These are phyloP conservation scores for Tylopilus balloui DNA, from an alignment of 768 basidiomycete genomes.

Conservation along the genomic window DNA sequence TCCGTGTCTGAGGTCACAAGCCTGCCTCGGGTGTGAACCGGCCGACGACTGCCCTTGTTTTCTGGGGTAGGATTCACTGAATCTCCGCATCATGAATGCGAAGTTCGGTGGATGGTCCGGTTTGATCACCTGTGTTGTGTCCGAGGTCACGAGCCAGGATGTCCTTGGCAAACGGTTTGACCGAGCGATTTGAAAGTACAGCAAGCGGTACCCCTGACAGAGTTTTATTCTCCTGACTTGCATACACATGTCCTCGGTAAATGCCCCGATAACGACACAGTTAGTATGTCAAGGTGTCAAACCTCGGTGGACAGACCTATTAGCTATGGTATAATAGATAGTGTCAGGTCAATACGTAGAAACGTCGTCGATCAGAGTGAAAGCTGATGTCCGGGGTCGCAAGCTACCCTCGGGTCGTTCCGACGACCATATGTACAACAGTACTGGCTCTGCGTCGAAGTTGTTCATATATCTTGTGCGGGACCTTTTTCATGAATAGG, in stretches of 20 bases:
- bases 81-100: constrained; percentile 5
- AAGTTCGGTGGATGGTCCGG: neutral
- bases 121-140: neutral
- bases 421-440: neutral
- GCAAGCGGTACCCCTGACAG: neutral
- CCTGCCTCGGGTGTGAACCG: neutral
- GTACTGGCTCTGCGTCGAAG: neutral
- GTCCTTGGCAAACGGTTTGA: neutral
- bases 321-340: neutral
- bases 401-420: neutral
- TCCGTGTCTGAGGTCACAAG: too few relatives aligned
- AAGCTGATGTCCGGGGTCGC: neutral
- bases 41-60: neutral
- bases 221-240: too few relatives aligned
- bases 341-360: neutral
- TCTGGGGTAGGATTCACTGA: neutral
- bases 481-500: neutral
- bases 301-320: neutral
- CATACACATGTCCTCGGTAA: neutral
- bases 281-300: neutral
- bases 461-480: neutral
- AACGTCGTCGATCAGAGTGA: neutral
- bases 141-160: neutral
- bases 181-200: neutral
- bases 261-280: constrained; percentile 4